A percentile compares a stretch with the other conserved stretches of the same genome.
Evolutionary conservation across 2,329 filamentous ascomycete species (phyloP).

Genomic region (Raffaelea albimanens): DNA sequence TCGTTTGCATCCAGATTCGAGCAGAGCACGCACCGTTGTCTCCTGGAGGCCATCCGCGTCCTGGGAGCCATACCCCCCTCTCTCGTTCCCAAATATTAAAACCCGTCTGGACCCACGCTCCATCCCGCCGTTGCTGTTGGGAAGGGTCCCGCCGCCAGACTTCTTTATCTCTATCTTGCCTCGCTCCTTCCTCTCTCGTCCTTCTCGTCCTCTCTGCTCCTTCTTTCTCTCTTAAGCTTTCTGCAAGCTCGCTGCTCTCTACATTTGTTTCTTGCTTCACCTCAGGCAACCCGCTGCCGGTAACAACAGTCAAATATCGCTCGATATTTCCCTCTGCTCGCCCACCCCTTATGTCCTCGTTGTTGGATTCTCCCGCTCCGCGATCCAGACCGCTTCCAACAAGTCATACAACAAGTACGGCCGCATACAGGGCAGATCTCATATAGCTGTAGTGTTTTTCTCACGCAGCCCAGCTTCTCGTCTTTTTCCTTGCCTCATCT

Average conservation of each 20-base stretch:
- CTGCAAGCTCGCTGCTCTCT: too few species aligned
- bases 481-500: background rate
- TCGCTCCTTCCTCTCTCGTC: background rate
- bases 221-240: background rate
- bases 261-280: too few species aligned
- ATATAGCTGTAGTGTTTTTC: too few species aligned
- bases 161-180: background rate
- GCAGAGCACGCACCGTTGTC: too few species aligned
- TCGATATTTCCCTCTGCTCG: background rate
- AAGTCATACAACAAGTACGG: too few species aligned
- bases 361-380: background rate
- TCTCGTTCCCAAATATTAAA: background rate
- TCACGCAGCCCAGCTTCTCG: too few species aligned
- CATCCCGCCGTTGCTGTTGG: conserved; percentile 5
- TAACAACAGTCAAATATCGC: too few species aligned
- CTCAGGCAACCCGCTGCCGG: too few species aligned
- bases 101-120: conserved; percentile 7
- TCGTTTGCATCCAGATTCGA: too few species aligned
- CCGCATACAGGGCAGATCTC: too few species aligned
- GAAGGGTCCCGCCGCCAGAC: background rate
- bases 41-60: too few species aligned
- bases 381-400: background rate
- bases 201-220: background rate
- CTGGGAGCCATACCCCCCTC: too few species aligned
- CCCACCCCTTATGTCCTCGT: conserved; percentile 1